A percentile compares a stretch with the other conserved stretches of the same genome.
Evolutionary conservation across 177 flowering plant genomes (phyloP).

Genomic region (Telopea speciosissima): DNA sequence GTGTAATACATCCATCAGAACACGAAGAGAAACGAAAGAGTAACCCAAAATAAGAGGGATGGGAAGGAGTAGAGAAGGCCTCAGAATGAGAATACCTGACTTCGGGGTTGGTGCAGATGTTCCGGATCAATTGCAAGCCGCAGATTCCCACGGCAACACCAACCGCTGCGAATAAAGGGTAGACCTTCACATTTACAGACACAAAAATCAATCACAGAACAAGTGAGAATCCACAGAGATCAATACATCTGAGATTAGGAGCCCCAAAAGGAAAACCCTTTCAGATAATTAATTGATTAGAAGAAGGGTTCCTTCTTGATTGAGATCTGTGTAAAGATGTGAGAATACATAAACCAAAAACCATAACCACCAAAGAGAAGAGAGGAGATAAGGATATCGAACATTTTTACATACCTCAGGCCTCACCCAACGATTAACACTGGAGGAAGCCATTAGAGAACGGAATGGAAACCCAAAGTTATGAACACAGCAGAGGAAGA

Average conservation of each 20-base stretch:
- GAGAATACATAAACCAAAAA: no score
- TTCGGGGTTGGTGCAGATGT: slow-evolving; percentile 40
- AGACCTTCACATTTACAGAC: slow-evolving; percentile 23
- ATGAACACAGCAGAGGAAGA: neutral
- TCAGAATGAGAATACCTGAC: slow-evolving; percentile 29
- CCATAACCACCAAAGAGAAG: neutral
- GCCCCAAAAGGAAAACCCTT: neutral
- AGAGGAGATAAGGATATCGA: slow-evolving; percentile 1
- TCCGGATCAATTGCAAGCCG: slow-evolving; percentile 37
- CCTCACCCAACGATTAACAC: slow-evolving; percentile 27
- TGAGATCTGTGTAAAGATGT: no score
- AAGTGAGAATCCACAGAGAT: no score
- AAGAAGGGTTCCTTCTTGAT: no score
- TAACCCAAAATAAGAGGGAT: no score
- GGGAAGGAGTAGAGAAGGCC: neutral
- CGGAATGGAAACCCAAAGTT: neutral
- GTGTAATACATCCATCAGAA: no score
- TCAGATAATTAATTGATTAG: neutral
- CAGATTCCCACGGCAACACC: slow-evolving; percentile 45
- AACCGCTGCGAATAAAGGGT: slow-evolving; percentile 37
- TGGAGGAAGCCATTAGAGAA: slow-evolving; percentile 6
- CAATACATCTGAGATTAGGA: no score
- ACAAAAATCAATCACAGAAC: neutral
- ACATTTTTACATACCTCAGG: slow-evolving; percentile 27
- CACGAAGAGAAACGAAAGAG: no score